Conservation (phyloP, 2,329 filamentous ascomycete genomes). For the Alternaria panax region DNA sequence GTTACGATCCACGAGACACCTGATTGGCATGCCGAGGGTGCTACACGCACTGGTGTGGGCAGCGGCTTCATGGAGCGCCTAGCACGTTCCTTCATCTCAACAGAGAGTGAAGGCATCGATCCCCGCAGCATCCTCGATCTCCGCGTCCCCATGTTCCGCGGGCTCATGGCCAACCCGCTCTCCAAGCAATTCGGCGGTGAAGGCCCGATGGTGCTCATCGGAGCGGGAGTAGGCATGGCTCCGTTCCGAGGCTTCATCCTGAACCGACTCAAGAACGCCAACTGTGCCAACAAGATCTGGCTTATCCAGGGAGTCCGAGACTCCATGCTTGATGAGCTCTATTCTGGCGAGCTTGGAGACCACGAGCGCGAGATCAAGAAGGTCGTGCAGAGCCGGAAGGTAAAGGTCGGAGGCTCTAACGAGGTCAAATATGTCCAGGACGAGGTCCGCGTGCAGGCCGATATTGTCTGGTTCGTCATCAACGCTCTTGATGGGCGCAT, state of each 20-base stretch:
- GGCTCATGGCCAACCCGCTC: constrained; percentile 95
- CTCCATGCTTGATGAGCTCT: constrained; percentile 92
- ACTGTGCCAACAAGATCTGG: constrained; percentile 98
- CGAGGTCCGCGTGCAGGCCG: constrained; percentile 87
- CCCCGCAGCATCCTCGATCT: constrained; percentile 63
- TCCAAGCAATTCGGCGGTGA: constrained; percentile 91
- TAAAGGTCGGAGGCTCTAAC: constrained; percentile 54
- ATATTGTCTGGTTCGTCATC: constrained; percentile 98
- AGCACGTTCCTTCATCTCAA: constrained; percentile 74
- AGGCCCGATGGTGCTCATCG: constrained; percentile 96
- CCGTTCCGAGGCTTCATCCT: constrained; percentile 98
- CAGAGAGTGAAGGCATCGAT: constrained; percentile 64
- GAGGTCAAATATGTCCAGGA: constrained; percentile 95
- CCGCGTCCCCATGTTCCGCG: constrained; percentile 95
- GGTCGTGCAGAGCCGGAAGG: constrained; percentile 59
- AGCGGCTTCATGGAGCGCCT: constrained; percentile 93
- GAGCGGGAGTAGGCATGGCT: constrained; percentile 94
- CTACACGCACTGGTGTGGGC: constrained; percentile 78
- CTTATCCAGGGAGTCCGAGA: constrained; percentile 94
- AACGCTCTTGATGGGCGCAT: constrained; percentile 95
- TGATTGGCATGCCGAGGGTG: constrained; percentile 73
- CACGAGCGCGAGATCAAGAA: constrained; percentile 57
- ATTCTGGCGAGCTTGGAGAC: constrained; percentile 92
- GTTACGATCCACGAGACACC: constrained; percentile 89
- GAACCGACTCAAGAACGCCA: constrained; percentile 89